phyloP scores from a whole-genome alignment of 2,329 filamentous ascomycete species.

The Fusarium robinianum region DNA sequence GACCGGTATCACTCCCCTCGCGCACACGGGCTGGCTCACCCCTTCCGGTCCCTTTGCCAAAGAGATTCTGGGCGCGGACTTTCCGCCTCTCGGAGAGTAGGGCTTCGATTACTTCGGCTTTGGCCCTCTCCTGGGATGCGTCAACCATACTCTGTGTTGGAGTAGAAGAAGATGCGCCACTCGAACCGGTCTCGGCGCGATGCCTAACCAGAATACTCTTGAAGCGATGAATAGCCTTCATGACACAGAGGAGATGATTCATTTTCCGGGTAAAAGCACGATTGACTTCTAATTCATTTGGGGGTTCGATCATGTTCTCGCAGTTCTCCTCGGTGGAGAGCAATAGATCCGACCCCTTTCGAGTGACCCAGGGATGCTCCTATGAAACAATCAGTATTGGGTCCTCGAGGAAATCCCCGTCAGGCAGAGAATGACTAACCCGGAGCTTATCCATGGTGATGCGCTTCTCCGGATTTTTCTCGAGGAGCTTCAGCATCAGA shows the following conservation, averaged over 20 bases:
- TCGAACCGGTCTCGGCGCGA: conserved; percentile 13
- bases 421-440: conserved; percentile 57
- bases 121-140: conserved; percentile 42
- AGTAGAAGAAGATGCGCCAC: conserved; percentile 14
- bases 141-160: conserved; percentile 21
- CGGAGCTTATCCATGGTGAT: conserved; percentile 83
- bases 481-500: conserved; percentile 72
- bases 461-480: conserved; percentile 82
- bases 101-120: conserved; percentile 54
- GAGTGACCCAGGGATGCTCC: conserved; percentile 94
- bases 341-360: conserved; percentile 74
- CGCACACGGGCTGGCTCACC: conserved; percentile 56
- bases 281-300: conserved; percentile 88
- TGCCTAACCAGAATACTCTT: conserved; percentile 66
- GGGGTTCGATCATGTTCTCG: conserved; percentile 75
- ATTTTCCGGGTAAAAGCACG: conserved; percentile 90
- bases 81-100: conserved; percentile 54
- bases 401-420: background rate
- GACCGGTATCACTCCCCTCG: conserved; percentile 63
- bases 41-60: conserved; percentile 49
- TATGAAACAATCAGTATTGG: conserved; percentile 45
- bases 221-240: conserved; percentile 91
- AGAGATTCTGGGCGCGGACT: conserved; percentile 40
- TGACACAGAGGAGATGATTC: conserved; percentile 81
- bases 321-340: conserved; percentile 86